Conservation (phyloP, 441 rosid genomes). For the Gossypium trilobum region DNA sequence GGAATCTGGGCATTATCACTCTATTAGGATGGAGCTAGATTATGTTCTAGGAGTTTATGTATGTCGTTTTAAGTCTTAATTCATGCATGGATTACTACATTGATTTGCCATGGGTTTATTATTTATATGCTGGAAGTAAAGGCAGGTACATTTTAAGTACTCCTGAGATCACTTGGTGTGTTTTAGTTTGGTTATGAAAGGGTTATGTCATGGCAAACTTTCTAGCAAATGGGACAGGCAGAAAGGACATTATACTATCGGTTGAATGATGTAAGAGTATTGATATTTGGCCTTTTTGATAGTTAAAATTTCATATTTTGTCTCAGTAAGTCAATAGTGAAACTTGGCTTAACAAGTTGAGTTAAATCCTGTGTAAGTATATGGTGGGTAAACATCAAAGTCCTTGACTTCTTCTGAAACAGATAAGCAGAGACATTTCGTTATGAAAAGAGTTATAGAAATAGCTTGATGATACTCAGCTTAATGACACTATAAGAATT, state of each 20-base stretch:
- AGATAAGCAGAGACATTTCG: background rate
- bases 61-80: background rate
- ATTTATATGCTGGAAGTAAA: background rate
- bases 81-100: background rate
- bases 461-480: background rate
- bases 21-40: background rate
- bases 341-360: background rate
- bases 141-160: background rate
- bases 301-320: background rate
- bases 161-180: background rate
- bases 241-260: background rate
- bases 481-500: background rate
- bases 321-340: background rate
- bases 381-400: background rate
- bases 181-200: background rate
- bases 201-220: background rate
- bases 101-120: background rate
- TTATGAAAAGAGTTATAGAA: background rate
- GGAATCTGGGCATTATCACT: background rate
- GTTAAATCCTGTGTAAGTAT: background rate
- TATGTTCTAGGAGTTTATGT: background rate
- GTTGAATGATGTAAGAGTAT: background rate
- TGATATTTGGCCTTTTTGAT: background rate
- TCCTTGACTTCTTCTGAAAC: background rate
- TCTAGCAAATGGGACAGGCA: background rate